These are phyloP conservation scores for Saccharomycopsis fermentans DNA, from an alignment of 805 yeast genomes.

Conservation along the genomic window DNA sequence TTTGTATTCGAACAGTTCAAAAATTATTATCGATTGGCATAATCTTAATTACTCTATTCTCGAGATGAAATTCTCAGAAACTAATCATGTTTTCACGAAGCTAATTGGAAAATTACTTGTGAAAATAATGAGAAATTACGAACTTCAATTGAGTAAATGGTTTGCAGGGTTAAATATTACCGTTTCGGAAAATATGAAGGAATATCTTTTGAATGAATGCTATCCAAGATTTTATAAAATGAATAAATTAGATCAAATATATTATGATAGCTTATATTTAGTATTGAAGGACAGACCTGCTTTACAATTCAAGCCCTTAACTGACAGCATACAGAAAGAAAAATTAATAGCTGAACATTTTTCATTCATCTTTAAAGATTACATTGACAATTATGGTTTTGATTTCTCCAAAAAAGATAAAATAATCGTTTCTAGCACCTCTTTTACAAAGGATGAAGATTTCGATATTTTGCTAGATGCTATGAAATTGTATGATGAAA, in stretches of 20 bases:
- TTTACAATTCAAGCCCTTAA: constrained; percentile 35
- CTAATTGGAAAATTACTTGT: constrained; percentile 32
- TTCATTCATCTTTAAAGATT: constrained; percentile 24
- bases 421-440: constrained; percentile 77
- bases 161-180: constrained; percentile 66
- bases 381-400: constrained; percentile 3
- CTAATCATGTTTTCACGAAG: constrained; percentile 7
- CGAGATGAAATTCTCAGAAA: constrained; percentile 46
- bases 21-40: constrained; percentile 89
- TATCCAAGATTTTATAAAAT: background rate
- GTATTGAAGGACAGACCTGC: constrained; percentile 87
- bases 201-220: constrained; percentile 33
- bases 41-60: constrained; percentile 81
- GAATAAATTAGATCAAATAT: constrained; percentile 1
- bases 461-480: constrained; percentile 61
- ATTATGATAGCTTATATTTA: constrained; percentile 26
- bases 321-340: constrained; percentile 29
- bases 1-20: constrained; percentile 41
- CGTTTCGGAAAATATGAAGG: constrained; percentile 68
- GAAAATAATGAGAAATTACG: constrained; percentile 49
- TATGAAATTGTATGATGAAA: constrained; percentile 44
- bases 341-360: constrained; percentile 25
- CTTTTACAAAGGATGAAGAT: constrained; percentile 95
- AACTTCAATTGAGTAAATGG: constrained; percentile 41
- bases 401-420: constrained; percentile 29